Evolutionary conservation across 345 rosid species (phyloP).

Genomic region (Schrenkiella parvula): DNA sequence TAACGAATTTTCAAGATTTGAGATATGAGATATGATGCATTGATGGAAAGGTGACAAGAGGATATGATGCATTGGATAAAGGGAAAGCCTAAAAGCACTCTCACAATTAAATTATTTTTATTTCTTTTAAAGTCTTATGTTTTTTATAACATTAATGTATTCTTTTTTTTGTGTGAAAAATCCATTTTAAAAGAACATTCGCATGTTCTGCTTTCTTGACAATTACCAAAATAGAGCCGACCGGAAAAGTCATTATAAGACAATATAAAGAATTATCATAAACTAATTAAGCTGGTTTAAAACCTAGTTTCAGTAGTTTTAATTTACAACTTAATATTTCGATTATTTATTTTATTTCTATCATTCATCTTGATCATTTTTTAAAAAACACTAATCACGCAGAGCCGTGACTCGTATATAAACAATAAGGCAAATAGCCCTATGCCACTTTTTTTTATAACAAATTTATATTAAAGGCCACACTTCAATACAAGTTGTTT

Average conservation of each 20-base stretch:
- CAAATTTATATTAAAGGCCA: background rate
- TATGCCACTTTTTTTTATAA: background rate
- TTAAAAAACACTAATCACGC: background rate
- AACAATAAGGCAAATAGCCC: background rate
- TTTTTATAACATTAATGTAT: slow-evolving; percentile 12
- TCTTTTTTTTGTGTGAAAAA: background rate
- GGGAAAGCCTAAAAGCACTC: slow-evolving; percentile 47
- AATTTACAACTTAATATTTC: background rate
- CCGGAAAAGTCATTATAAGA: background rate
- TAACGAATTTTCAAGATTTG: background rate
- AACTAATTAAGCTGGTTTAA: background rate
- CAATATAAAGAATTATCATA: background rate
- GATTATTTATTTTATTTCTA: background rate
- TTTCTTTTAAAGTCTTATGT: background rate
- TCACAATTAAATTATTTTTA: slow-evolving; percentile 3
- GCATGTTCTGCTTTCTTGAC: slow-evolving; percentile 13
- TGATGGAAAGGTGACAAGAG: slow-evolving; percentile 26
- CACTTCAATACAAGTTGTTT: background rate
- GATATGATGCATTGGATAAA: slow-evolving; percentile 42
- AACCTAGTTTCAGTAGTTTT: background rate
- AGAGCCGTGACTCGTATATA: background rate
- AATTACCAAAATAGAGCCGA: slow-evolving; percentile 20
- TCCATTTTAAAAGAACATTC: slow-evolving; percentile 18
- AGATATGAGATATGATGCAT: slow-evolving; percentile 27
- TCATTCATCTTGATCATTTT: background rate